Evolutionary conservation across 805 yeast species (phyloP), one percentile per base, ranked within the genome.

Genomic region (Ogataea saltuana): DNA sequence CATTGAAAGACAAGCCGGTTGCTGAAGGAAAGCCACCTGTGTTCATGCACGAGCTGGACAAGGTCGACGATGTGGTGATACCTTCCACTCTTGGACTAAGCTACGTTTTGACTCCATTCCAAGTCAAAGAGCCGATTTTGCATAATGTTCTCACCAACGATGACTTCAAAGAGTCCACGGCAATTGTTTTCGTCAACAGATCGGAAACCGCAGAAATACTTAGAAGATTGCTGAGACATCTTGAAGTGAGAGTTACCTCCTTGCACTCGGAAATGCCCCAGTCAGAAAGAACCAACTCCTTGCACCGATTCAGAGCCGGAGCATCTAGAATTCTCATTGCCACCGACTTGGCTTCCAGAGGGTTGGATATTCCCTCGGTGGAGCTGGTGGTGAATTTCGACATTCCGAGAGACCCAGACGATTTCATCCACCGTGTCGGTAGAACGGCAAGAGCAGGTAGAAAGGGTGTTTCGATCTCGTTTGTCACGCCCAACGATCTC

Each of bases 361-460:
- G 95, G 47, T 73, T 85, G 57, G 95, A 85, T 74, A 85, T 85
- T 42, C 91, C 95, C 10, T 70, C 80, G 17, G 93, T 85, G 37
- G 91, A 84, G 59, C 66, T 84, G 46, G 93, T 85, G 28, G 70
- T 85, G 33, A 85, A 85, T 60, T 85, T 81, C 54, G 93, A 85
- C 60, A 80, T 85, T 41, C 93, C 95, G 20, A 82, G 88, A 17
- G 93, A 85, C 59, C 85, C 91, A 4, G 87, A 85, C 62, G 87
- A 89, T 9, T 85, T 83, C 57, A 82, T 85, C 53, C 95, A 85
- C 63, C 72, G 96, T 66, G 97, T 90, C 25, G 97, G 97, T 44
- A 83, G 97, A 71, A 89, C 97, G 25, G 99, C 98, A 8, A 85
- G 99, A 76, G 98, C 98, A 2, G 98, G 98, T 2, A 75, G 95